Conservation (phyloP, 1,284 basidiomycete genomes). For the Malassezia arunalokei region DNA sequence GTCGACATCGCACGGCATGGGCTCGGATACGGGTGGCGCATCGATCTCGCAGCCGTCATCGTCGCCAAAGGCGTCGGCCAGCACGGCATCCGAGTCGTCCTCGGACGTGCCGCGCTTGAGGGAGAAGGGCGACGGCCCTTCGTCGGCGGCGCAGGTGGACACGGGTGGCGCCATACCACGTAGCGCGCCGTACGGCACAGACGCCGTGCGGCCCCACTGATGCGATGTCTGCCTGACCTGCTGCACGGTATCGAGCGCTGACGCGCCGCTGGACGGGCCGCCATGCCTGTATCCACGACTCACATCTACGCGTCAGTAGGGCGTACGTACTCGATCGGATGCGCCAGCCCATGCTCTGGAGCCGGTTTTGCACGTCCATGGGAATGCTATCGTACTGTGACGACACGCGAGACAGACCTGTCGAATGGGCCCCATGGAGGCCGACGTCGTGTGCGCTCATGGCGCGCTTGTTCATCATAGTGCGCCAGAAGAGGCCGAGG, state of each 20-base stretch:
- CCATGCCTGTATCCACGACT: slow-evolving; percentile 9
- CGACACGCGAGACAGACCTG: slow-evolving; percentile 4
- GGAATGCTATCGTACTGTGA: slow-evolving; percentile 11
- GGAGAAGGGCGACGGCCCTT: neutral
- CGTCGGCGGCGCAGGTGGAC: neutral
- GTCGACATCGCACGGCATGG: too few relatives aligned
- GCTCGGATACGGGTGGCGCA: neutral
- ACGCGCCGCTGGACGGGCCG: neutral
- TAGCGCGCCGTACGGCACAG: slow-evolving; percentile 7
- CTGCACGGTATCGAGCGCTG: neutral
- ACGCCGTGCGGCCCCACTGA: slow-evolving; percentile 12
- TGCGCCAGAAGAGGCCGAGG: neutral
- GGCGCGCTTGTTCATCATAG: slow-evolving; percentile 7
- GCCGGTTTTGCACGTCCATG: slow-evolving; percentile 6
- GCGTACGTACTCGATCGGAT: slow-evolving; percentile 14
- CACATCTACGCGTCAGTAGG: slow-evolving; percentile 9
- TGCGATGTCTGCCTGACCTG: neutral
- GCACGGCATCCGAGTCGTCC: slow-evolving; percentile 8
- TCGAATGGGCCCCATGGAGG: neutral
- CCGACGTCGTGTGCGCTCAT: slow-evolving; percentile 9
- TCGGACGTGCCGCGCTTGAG: slow-evolving; percentile 9
- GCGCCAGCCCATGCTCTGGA: slow-evolving; percentile 18
- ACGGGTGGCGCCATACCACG: neutral
- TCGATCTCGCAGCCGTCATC: neutral
- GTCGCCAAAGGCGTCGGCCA: slow-evolving; percentile 9